Evolutionary conservation across 2,329 filamentous ascomycete species (phyloP).

Genomic region (Mycocentrospora acerina): DNA sequence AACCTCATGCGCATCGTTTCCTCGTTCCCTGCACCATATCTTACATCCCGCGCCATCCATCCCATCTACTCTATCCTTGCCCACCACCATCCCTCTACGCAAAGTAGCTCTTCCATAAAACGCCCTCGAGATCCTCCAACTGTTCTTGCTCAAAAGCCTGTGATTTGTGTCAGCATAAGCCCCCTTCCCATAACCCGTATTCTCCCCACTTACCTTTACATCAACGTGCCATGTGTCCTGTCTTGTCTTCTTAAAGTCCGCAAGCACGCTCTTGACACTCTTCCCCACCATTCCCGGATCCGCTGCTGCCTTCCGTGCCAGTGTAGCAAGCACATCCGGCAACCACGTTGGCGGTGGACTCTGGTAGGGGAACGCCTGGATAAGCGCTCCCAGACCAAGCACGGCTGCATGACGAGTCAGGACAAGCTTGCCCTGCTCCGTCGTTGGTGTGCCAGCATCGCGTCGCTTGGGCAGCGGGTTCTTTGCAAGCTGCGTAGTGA

Average conservation of each 20-base stretch:
- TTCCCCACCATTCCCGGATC: conserved; percentile 93
- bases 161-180: conserved; percentile 7
- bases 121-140: conserved; percentile 90
- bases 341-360: conserved; percentile 92
- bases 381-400: conserved; percentile 82
- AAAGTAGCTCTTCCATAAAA: conserved; percentile 99
- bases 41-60: too few species aligned
- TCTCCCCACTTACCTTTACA: conserved; percentile 72
- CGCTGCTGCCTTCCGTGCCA: conserved; percentile 81
- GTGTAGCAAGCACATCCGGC: conserved; percentile 82
- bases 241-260: conserved; percentile 98
- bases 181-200: too few species aligned
- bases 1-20: too few species aligned
- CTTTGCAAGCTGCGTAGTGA: conserved; percentile 72
- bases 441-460: conserved; percentile 65
- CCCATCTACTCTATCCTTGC: too few species aligned
- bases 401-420: conserved; percentile 87
- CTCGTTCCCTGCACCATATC: too few species aligned
- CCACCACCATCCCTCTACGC: conserved; percentile 54
- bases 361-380: conserved; percentile 94
- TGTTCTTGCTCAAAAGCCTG: conserved; percentile 86
- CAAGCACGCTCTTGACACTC: conserved; percentile 89
- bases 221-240: conserved; percentile 99
- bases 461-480: conserved; percentile 82
- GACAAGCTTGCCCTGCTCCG: conserved; percentile 73